Conservation (phyloP, 192 early-diverging fungal genomes). For the Irineochytrium annulatum region DNA sequence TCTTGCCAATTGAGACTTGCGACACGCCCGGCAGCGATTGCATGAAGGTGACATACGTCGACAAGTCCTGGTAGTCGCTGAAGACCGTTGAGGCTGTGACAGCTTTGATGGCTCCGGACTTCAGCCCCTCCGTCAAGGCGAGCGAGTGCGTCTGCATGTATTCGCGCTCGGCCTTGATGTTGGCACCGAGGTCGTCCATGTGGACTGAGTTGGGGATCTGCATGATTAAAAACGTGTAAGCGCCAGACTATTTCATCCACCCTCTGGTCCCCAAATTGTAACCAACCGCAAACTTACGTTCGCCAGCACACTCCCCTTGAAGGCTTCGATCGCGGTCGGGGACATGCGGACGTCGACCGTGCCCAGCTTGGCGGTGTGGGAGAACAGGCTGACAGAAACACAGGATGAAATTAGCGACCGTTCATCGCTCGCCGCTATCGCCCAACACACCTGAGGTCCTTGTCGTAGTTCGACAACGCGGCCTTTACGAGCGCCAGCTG, state of each 20-base stretch:
- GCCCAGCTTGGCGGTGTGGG: not conserved
- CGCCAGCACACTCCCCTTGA: not conserved
- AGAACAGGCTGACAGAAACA: not conserved
- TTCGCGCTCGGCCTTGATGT: conserved; percentile 40
- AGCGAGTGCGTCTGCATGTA: conserved; percentile 22
- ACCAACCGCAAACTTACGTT: too few relatives aligned
- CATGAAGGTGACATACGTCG: conserved; percentile 19
- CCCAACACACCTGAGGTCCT: too few relatives aligned
- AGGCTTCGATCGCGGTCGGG: not conserved
- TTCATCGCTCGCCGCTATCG: too few relatives aligned
- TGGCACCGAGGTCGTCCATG: conserved; percentile 41
- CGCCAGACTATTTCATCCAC: too few relatives aligned
- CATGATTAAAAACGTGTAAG: too few relatives aligned
- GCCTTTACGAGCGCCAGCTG: not conserved
- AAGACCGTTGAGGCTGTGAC: conserved; percentile 18
- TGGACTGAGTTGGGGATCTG: conserved; percentile 20
- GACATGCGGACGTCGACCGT: not conserved
- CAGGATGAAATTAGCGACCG: not conserved
- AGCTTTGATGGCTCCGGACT: not conserved
- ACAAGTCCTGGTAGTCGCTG: conserved; percentile 29
- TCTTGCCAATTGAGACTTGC: conserved; percentile 21
- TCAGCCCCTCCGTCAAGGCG: not conserved
- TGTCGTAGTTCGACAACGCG: too few relatives aligned
- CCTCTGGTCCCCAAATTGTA: too few relatives aligned
- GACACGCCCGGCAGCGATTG: conserved; percentile 16